Evolutionary conservation across 352 stramenopile genomes (phyloP).

Genomic region (Globisporangium iwayamae): DNA sequence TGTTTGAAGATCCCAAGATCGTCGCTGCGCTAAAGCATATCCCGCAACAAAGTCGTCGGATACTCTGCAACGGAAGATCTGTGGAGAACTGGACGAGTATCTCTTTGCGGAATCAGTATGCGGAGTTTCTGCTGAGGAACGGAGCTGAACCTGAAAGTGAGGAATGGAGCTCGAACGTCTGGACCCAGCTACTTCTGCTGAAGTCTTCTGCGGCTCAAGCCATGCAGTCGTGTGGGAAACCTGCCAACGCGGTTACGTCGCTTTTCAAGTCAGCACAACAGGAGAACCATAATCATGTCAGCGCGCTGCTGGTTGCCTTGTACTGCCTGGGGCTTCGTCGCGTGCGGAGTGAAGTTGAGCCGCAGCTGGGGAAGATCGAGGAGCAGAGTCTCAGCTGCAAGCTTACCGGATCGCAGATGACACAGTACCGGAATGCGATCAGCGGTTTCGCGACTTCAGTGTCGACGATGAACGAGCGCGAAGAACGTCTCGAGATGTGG

Average conservation of each 20-base stretch:
- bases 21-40: conserved; percentile 42
- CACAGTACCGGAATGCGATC: conserved; percentile 66
- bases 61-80: conserved; percentile 61
- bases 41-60: conserved; percentile 40
- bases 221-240: conserved; percentile 47
- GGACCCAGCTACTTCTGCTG: conserved; percentile 25
- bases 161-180: conserved; percentile 15
- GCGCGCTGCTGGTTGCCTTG: conserved; percentile 44
- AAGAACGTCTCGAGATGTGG: conserved; percentile 63
- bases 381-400: conserved; percentile 72
- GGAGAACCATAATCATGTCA: conserved; percentile 32
- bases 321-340: conserved; percentile 62
- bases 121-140: conserved; percentile 48
- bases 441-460: conserved; percentile 49
- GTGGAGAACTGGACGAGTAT: conserved; percentile 56
- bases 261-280: conserved; percentile 41
- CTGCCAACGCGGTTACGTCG: conserved; percentile 31
- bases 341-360: conserved; percentile 72
- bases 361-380: conserved; percentile 75
- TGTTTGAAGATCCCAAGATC: conserved; percentile 41
- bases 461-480: conserved; percentile 27
- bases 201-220: conserved; percentile 37
- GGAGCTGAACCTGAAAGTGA: conserved; percentile 7
- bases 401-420: conserved; percentile 45
- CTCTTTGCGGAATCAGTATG: conserved; percentile 36